Evolutionary conservation across 2,329 filamentous ascomycete species (phyloP).

Genomic region (Fusarium palustre): DNA sequence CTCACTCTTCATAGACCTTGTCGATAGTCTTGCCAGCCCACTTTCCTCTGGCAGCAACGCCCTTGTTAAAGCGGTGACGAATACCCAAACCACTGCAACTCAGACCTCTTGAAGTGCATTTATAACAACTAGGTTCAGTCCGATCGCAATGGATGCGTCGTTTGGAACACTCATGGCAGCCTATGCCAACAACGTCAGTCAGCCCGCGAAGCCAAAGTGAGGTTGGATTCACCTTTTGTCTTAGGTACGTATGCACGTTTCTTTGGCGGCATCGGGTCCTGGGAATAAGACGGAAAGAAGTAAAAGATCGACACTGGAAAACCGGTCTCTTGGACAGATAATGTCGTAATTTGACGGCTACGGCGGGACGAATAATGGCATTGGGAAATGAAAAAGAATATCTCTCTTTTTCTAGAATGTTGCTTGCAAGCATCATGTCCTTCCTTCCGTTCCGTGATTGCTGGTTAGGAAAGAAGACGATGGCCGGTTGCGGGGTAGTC

Average conservation of each 20-base stretch:
- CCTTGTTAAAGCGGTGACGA: slow-evolving; percentile 45
- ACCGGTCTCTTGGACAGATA: neutral
- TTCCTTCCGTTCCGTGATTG: neutral
- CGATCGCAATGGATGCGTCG: slow-evolving; percentile 44
- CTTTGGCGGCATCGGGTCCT: slow-evolving; percentile 41
- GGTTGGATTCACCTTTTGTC: slow-evolving; percentile 35
- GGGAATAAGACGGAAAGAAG: neutral
- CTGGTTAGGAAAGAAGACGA: neutral
- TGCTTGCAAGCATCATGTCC: slow-evolving; percentile 20
- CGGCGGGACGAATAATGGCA: too few species aligned
- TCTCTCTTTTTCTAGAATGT: neutral
- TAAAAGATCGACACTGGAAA: slow-evolving; percentile 15
- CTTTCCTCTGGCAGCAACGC: slow-evolving; percentile 43
- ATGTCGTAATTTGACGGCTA: neutral
- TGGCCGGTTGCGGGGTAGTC: slow-evolving; percentile 14
- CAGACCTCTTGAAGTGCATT: slow-evolving; percentile 39
- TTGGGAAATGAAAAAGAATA: neutral
- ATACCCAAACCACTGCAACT: slow-evolving; percentile 44
- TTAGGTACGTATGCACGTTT: slow-evolving; percentile 46
- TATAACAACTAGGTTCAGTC: slow-evolving; percentile 36
- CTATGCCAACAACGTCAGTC: rapidly evolving
- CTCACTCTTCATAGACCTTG: slow-evolving; percentile 38
- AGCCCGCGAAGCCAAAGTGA: neutral
- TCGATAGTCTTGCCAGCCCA: slow-evolving; percentile 47
- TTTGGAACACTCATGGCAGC: slow-evolving; percentile 45